Base-by-base conservation (phyloP, 257 asterid genomes). In the Solanum paucissectum region DNA sequence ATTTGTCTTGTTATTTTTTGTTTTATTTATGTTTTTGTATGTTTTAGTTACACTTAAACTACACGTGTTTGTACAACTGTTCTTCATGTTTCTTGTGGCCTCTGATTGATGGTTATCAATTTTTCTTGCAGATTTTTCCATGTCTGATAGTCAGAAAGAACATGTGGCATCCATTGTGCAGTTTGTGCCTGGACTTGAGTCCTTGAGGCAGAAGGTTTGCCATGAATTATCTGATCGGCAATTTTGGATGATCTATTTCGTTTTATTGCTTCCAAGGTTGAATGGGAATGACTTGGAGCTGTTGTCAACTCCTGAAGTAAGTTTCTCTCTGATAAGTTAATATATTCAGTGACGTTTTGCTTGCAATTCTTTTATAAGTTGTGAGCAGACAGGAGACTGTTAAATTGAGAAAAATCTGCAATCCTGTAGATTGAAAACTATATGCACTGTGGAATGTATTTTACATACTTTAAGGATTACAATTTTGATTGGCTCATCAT, bases 241-340 rank as follows among this genome's bases (percentile, higher is more conserved):
- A 89, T 95, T 94, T 91, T 95, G 98, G 98, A 91, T 94, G 92
- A 93, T 95, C 87, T 94, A 95, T 89, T 94, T 94, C 58, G 92
- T 92, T 87, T 90, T 95, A 84, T 90, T 95, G 90, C 92, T 93
- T 89, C 98, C 98, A 60, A 92, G 96, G 90, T 92, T 95, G 92
- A 90, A 87, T 81, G 95, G 92, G 85, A 91, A 83, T 86, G 98
- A 93, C 87, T 84, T 85, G 87, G 90, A 93, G 92, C 91, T 93
- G 86, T 94, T 95, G 71, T 92, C 94, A 20, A 87, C 95, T 90
- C 92, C 94, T 44, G 93, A 94, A 98, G 98, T 91, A 94, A 92
- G 95, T 83, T 86, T 88, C 88, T 89, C 23, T 87, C 86, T 83
- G 85, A 46, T 46, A 44, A 44, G 42, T 29, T 81, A 81, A 44